Percentiles rank a stretch among this genome's conserved stretches.
Conservation (phyloP, 2,329 filamentous ascomycete genomes). For the Scedosporium aurantiacum region DNA sequence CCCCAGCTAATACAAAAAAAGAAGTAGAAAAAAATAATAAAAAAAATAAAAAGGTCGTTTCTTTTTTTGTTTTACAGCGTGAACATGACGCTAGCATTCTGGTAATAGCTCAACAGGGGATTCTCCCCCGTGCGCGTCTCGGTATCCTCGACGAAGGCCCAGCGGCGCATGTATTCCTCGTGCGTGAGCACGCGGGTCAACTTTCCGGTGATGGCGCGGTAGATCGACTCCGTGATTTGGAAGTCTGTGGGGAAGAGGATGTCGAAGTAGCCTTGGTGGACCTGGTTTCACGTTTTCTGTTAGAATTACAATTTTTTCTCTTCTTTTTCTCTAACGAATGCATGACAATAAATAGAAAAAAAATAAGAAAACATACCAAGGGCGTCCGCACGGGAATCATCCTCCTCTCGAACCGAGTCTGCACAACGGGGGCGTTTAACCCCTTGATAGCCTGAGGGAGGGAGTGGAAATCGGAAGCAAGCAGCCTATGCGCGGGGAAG, state of each 20-base stretch:
- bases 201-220: constrained; percentile 85
- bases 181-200: constrained; percentile 77
- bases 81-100: constrained; percentile 86
- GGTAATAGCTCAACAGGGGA: constrained; percentile 83
- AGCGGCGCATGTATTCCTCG: constrained; percentile 79
- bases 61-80: constrained; percentile 47
- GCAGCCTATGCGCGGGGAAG: constrained; percentile 80
- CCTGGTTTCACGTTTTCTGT: constrained; percentile 34
- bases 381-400: constrained; percentile 87
- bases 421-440: constrained; percentile 87
- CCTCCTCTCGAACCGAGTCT: constrained; percentile 78
- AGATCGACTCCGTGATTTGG: constrained; percentile 78
- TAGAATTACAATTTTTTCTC: too few relatives aligned
- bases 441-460: constrained; percentile 75
- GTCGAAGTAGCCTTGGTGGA: constrained; percentile 97
- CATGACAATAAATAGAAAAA: too few relatives aligned
- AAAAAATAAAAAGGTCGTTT: not conserved
- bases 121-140: constrained; percentile 86
- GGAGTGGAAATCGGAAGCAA: constrained; percentile 83
- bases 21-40: too few relatives aligned
- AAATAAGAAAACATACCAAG: constrained; percentile 48
- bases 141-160: constrained; percentile 86
- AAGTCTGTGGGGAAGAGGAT: constrained; percentile 98
- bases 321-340: too few relatives aligned
- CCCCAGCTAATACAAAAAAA: too few relatives aligned